Evolutionary conservation across 306 rosid genomes (phyloP).

Genomic region (Argentina anserina): DNA sequence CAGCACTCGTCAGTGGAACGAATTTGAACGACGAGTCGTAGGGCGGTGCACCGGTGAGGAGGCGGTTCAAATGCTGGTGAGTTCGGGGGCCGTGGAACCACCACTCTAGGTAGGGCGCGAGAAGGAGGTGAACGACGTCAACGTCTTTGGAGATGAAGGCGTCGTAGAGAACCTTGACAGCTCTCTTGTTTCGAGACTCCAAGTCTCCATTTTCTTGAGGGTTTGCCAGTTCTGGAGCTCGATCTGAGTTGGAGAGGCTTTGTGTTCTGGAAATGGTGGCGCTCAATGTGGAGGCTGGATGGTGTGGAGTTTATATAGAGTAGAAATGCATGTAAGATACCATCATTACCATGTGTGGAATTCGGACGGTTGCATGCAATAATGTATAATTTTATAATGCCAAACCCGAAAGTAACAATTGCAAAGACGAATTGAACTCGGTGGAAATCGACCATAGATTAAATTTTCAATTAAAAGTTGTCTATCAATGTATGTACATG

Average conservation of each 20-base stretch:
- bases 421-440: neutral
- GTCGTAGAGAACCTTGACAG: conserved; percentile 44
- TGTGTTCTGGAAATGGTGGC: neutral
- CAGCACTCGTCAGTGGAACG: conserved; percentile 40
- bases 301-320: conserved; percentile 2
- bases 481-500: too few relatives aligned
- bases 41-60: conserved; percentile 45
- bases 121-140: conserved; percentile 31
- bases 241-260: neutral
- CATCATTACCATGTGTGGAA: neutral
- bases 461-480: too few relatives aligned
- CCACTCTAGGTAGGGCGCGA: conserved; percentile 68
- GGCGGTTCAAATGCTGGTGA: conserved; percentile 57
- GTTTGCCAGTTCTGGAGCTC: conserved; percentile 33
- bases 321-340: too few relatives aligned
- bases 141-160: conserved; percentile 47
- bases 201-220: conserved; percentile 21
- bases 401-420: neutral
- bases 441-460: neutral
- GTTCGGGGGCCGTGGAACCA: conserved; percentile 83
- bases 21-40: conserved; percentile 32
- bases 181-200: conserved; percentile 29
- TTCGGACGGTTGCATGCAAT: neutral
- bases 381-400: neutral
- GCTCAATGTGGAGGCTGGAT: neutral